Evolutionary conservation across 331 rosid genomes (phyloP).

Genomic region (Phaseolus coccineus): DNA sequence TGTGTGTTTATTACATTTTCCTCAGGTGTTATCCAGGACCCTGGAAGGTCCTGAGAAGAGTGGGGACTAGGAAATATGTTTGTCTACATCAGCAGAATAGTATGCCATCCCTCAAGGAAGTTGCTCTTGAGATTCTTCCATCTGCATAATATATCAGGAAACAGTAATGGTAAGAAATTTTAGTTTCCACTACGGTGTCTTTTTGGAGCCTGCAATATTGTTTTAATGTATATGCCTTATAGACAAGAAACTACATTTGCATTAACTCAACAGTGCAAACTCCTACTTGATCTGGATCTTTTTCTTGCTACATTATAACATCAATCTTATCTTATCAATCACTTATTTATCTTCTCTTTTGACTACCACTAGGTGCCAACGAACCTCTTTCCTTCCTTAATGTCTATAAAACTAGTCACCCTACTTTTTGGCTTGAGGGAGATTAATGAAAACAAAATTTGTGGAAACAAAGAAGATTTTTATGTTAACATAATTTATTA

Average conservation of each 20-base stretch:
- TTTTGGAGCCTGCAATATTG: background rate
- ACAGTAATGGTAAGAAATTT: conserved; percentile 32
- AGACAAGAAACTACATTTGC: conserved; percentile 2
- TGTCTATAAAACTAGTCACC: background rate
- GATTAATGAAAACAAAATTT: conserved; percentile 15
- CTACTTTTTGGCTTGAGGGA: background rate
- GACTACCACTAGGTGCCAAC: background rate
- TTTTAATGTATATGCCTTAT: background rate
- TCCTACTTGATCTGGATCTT: background rate
- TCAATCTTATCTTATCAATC: background rate
- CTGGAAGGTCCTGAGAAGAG: conserved; percentile 83
- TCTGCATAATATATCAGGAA: conserved; percentile 51
- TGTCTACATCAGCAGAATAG: conserved; percentile 79
- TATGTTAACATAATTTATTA: background rate
- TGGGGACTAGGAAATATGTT: conserved; percentile 51
- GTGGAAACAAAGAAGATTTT: background rate
- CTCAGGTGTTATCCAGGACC: conserved; percentile 87
- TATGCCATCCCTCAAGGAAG: conserved; percentile 96
- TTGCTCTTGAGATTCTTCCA: conserved; percentile 88
- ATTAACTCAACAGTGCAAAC: background rate
- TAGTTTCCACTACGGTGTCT: background rate
- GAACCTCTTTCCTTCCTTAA: background rate
- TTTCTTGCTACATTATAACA: background rate
- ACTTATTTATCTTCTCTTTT: background rate
- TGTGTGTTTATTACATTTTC: background rate